Percentiles rank a stretch among this genome's conserved stretches.
Conservation (phyloP, 2,329 filamentous ascomycete species). For the Fusarium sp. region DNA sequence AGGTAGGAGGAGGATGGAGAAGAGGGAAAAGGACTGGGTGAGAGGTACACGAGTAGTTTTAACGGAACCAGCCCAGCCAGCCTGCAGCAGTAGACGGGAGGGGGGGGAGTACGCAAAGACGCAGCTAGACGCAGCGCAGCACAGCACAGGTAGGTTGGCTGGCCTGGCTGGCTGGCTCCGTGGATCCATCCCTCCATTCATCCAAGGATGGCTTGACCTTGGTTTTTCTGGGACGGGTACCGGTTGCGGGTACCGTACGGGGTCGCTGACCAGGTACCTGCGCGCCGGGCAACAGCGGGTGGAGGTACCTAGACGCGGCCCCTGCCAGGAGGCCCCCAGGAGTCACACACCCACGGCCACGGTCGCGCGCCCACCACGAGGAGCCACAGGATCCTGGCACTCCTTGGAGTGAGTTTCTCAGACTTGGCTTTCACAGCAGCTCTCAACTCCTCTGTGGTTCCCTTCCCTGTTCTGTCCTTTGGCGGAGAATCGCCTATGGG, state of each 20-base stretch:
- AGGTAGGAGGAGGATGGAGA: slow-evolving; percentile 65
- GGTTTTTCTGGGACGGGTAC: slow-evolving; percentile 32
- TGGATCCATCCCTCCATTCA: neutral
- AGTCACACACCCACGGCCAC: slow-evolving; percentile 28
- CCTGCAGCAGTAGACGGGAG: slow-evolving; percentile 19
- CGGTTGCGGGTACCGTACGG: slow-evolving; percentile 30
- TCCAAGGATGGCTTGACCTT: slow-evolving; percentile 11
- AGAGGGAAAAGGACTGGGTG: slow-evolving; percentile 68
- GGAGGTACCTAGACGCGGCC: slow-evolving; percentile 31
- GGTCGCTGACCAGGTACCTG: slow-evolving; percentile 31
- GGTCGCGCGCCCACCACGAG: slow-evolving; percentile 23
- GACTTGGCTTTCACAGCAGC: slow-evolving; percentile 10
- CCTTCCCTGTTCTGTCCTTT: neutral
- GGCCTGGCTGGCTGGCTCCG: neutral
- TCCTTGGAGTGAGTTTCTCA: slow-evolving; percentile 1
- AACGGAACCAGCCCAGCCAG: slow-evolving; percentile 41
- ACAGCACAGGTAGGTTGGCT: too few species aligned
- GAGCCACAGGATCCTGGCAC: slow-evolving; percentile 21
- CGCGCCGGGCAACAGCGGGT: slow-evolving; percentile 35
- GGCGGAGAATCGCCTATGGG: neutral
- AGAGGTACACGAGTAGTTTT: slow-evolving; percentile 56
- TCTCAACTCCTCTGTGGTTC: neutral
- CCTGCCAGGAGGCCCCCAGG: slow-evolving; percentile 38
- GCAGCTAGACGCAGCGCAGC: neutral
- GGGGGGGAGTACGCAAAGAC: slow-evolving; percentile 7